Evolutionary conservation across 192 early-diverging fungal genomes (phyloP).

Genomic region (Gonapodya prolifera): DNA sequence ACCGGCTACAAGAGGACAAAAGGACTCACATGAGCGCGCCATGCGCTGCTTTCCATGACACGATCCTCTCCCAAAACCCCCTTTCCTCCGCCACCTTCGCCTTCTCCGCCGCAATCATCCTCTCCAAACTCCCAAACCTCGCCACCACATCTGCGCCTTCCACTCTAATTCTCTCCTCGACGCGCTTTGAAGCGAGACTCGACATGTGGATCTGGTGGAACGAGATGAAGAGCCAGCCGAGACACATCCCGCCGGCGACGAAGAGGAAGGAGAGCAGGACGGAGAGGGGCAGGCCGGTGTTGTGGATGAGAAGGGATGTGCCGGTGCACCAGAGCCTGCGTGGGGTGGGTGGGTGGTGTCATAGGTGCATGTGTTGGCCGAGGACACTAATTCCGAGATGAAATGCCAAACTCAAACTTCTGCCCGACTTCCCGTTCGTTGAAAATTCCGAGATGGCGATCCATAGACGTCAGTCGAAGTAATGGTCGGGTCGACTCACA

Average conservation of each 20-base stretch:
- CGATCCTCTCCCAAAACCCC: background rate
- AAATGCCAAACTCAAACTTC: too few relatives aligned
- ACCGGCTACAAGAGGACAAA: too few relatives aligned
- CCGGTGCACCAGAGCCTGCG: slow-evolving; percentile 21
- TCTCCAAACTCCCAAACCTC: too few relatives aligned
- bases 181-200: slow-evolving; percentile 5
- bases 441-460: too few relatives aligned
- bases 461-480: too few relatives aligned
- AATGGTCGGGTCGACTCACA: slow-evolving; percentile 17
- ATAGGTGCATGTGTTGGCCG: too few relatives aligned
- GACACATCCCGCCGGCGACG: slow-evolving; percentile 13
- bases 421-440: too few relatives aligned
- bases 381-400: too few relatives aligned
- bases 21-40: too few relatives aligned
- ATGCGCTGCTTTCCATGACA: too few relatives aligned
- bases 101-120: background rate
- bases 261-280: slow-evolving; percentile 21
- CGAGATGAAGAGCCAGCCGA: slow-evolving; percentile 20
- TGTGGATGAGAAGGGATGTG: slow-evolving; percentile 19
- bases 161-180: slow-evolving; percentile 1
- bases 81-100: background rate
- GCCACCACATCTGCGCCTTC: background rate
- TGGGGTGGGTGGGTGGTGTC: too few relatives aligned
- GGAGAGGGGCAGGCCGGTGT: slow-evolving; percentile 23
- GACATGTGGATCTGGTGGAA: slow-evolving; percentile 14